These are phyloP conservation scores for Naganishia sp. DNA, from an alignment of 1,284 basidiomycete genomes.

Conservation along the genomic window DNA sequence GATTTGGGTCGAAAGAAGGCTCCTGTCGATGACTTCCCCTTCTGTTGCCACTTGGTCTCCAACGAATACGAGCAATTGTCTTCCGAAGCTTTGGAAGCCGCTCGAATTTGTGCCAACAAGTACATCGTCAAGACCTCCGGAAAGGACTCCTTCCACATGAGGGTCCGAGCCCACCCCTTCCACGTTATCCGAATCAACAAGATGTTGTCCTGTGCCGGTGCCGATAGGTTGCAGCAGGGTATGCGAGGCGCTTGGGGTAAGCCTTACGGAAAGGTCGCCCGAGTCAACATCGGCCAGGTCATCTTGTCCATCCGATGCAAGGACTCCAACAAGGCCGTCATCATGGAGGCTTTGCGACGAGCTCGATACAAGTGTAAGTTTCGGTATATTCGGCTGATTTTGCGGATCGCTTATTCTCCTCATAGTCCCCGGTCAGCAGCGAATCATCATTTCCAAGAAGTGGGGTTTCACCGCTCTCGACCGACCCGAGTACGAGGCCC, in stretches of 20 bases:
- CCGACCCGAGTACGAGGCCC: conserved; percentile 82
- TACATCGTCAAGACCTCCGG: conserved; percentile 97
- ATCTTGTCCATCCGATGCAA: conserved; percentile 94
- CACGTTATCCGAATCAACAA: conserved; percentile 99
- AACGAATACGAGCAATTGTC: conserved; percentile 99
- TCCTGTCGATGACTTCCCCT: conserved; percentile 95
- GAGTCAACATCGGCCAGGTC: conserved; percentile 69
- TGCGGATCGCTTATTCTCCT: neutral
- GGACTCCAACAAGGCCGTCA: conserved; percentile 81
- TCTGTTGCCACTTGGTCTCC: conserved; percentile 93
- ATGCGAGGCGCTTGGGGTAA: conserved; percentile 99
- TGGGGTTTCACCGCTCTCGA: conserved; percentile 97
- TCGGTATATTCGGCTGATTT: neutral
- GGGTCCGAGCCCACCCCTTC: conserved; percentile 97
- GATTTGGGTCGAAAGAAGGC: conserved; percentile 95
- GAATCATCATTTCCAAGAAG: conserved; percentile 72
- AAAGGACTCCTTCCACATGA: conserved; percentile 98
- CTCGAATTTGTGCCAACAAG: conserved; percentile 99
- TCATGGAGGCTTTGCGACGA: conserved; percentile 94
- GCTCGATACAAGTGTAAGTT: conserved; percentile 86
- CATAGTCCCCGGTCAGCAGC: conserved; percentile 26
- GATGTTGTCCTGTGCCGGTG: conserved; percentile 99
- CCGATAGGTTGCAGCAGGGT: conserved; percentile 95
- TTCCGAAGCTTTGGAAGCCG: conserved; percentile 94
- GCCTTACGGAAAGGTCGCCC: conserved; percentile 67